Conservation (phyloP, 257 asterid species). For the Plantago ovata region DNA sequence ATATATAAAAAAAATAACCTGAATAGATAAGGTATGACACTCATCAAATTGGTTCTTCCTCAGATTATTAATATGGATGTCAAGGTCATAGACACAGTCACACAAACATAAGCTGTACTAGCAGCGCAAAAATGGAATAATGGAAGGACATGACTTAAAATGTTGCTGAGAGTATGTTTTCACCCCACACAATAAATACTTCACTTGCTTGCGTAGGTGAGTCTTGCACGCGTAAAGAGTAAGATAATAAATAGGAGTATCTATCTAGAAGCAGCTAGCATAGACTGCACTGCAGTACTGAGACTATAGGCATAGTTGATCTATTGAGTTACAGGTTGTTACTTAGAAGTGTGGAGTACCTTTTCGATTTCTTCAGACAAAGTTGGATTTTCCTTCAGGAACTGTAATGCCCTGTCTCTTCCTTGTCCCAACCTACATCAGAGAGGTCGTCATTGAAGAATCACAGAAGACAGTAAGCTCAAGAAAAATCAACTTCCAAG, state of each 20-base stretch:
- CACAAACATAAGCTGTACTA: no score
- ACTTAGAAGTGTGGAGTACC: conserved; percentile 34
- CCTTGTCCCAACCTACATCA: conserved; percentile 88
- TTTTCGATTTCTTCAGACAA: conserved; percentile 84
- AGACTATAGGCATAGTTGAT: no score
- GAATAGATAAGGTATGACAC: not conserved
- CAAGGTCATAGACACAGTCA: not conserved
- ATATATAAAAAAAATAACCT: conserved; percentile 9
- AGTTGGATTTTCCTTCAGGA: conserved; percentile 68
- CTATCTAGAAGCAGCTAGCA: not conserved
- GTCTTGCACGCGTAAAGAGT: not conserved
- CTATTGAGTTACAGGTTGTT: conserved; percentile 6
- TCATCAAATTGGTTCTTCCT: not conserved
- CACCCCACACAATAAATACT: not conserved
- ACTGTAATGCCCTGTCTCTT: conserved; percentile 87
- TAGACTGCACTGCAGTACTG: no score
- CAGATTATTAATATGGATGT: not conserved
- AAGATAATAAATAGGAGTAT: not conserved
- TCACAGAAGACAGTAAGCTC: not conserved
- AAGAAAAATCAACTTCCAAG: not conserved
- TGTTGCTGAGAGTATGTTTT: not conserved
- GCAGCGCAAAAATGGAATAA: not conserved
- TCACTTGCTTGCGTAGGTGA: not conserved
- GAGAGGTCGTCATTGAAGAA: conserved; percentile 5
- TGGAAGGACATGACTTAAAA: conserved; percentile 1